These are phyloP conservation scores for Pulicaria dysenterica DNA, from an alignment of 129 eudicot species.

Conservation along the genomic window DNA sequence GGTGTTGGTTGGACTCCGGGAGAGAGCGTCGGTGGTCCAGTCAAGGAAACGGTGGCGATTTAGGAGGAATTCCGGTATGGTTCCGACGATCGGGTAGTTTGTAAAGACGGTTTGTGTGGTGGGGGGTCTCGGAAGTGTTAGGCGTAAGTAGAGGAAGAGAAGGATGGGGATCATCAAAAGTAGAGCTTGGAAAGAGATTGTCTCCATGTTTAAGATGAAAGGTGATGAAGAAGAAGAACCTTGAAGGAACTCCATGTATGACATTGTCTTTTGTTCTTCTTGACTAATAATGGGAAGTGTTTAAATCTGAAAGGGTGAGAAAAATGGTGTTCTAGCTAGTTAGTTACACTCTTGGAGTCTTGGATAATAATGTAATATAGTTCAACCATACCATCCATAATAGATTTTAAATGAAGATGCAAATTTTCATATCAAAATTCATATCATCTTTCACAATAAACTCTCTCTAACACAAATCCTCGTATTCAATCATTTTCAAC, in stretches of 20 bases:
- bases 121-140: conserved; percentile 17
- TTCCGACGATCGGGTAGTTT: conserved; percentile 66
- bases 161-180: conserved; percentile 26
- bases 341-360: too few species aligned
- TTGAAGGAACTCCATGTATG: conserved; percentile 13
- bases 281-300: neutral
- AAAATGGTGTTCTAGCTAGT: too few species aligned
- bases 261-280: neutral
- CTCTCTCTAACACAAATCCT: too few species aligned
- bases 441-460: too few species aligned
- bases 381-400: too few species aligned
- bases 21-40: conserved; percentile 70
- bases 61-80: conserved; percentile 68
- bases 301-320: too few species aligned
- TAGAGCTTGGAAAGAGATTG: conserved; percentile 25
- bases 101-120: conserved; percentile 50
- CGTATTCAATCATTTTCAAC: too few species aligned
- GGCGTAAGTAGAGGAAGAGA: conserved; percentile 23
- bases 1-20: conserved; percentile 65
- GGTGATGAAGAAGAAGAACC: neutral
- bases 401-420: too few species aligned
- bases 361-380: too few species aligned
- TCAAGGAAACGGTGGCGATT: conserved; percentile 86
- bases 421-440: too few species aligned
- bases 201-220: conserved; percentile 36